These are phyloP conservation scores for Apophysomyces sp. DNA, from an alignment of 371 early-diverging fungal species.

Conservation along the genomic window DNA sequence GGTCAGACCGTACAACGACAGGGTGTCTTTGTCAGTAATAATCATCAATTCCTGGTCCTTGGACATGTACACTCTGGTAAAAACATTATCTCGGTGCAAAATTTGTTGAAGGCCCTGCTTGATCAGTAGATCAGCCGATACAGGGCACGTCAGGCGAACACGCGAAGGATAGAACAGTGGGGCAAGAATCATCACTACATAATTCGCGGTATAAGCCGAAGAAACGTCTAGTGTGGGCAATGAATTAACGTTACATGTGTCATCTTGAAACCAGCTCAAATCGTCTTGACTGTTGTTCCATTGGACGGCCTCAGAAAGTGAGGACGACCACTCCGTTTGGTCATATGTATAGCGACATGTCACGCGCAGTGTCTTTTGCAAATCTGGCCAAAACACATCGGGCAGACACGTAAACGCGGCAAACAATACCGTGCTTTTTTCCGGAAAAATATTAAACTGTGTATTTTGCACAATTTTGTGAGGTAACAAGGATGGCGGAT, in stretches of 20 bases:
- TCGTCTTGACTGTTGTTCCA: neutral
- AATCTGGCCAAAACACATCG: neutral
- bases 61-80: neutral
- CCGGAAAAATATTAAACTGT: neutral
- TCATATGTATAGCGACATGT: neutral
- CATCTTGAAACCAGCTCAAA: neutral
- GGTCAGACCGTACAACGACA: neutral
- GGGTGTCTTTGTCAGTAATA: neutral
- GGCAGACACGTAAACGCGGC: neutral
- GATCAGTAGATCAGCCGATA: neutral
- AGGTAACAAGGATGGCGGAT: neutral
- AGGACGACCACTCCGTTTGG: neutral
- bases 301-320: neutral
- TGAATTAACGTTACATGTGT: neutral
- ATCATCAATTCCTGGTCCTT: neutral
- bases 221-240: neutral
- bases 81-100: neutral
- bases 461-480: neutral
- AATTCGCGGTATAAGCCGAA: neutral
- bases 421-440: neutral
- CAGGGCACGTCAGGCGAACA: neutral
- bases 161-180: neutral
- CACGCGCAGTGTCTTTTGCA: neutral
- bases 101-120: neutral
- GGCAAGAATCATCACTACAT: neutral